Base-by-base conservation (phyloP, 2,329 filamentous ascomycete species). In the Diplodia sapinea region DNA sequence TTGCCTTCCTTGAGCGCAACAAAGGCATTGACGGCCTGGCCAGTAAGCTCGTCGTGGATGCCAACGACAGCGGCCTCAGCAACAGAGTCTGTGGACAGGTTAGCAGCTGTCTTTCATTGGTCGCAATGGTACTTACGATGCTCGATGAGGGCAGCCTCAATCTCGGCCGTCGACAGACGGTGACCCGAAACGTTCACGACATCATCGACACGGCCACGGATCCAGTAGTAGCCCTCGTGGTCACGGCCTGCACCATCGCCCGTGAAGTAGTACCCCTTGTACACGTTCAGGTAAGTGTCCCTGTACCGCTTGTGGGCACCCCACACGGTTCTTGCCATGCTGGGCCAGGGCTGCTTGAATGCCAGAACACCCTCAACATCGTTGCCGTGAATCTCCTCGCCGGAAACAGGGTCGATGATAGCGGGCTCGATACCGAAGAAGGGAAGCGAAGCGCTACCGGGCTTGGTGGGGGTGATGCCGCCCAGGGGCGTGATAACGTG, bases 201-300 rank as follows among this genome's bases (percentile, higher is more conserved):
- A 75, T 99, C 95, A 77, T 99, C 95, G 65, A 99, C 95, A 80
- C 95, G 93, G 72, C 95, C 95, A 70, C 95, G 92, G 79, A 99
- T 99, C 95, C 95, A 99, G 88, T 98, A 99, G 85, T 97, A 99
- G 68, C 95, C 95, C 75, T 99, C 95, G 81, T 97, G 91, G 79
- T 99, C 95, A 77, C 95, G 92, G 69, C 92, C 95, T 67, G 95
- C 95, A 77, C 95, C 95, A 77, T 99, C 95, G 68, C 92, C 92
- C 17, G 92, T 95, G 83, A 95, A 96, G 82, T 99, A 99, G 84
- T 96, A 97, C 70, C 94, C 95, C 83, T 93, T 93, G 86, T 99
- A 99, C 11, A 97, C 94, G 75, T 96, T 96, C 74, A 99, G 82
- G 80, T 99, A 99, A 12, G 95, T 98, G 74, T 99, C 94, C 93